Evolutionary conservation across 371 early-diverging fungal species (phyloP).

Genomic region (Mucor mucedo): DNA sequence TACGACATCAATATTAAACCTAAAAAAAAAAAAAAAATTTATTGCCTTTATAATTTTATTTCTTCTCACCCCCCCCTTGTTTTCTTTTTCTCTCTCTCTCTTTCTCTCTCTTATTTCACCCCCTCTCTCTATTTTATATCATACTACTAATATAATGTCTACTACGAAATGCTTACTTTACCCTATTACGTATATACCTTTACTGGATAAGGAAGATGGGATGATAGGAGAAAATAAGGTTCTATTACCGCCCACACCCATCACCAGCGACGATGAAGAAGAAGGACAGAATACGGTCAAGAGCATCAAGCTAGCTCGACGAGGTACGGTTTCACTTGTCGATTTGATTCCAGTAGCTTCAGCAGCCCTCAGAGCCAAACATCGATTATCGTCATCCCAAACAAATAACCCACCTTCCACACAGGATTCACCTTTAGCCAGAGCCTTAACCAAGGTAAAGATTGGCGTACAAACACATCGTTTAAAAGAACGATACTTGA

Average conservation of each 20-base stretch:
- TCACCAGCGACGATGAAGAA: constrained; percentile 26
- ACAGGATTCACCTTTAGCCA: constrained; percentile 37
- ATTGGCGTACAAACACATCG: constrained; percentile 45
- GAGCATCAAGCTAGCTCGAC: constrained; percentile 14
- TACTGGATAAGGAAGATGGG: neutral
- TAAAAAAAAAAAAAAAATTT: neutral
- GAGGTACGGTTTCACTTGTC: constrained; percentile 35
- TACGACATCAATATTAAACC: neutral
- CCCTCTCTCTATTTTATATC: constrained; percentile 1
- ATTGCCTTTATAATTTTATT: neutral
- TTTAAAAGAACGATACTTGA: constrained; percentile 47
- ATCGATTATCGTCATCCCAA: neutral
- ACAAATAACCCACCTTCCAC: neutral
- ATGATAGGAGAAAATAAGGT: neutral
- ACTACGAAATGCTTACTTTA: constrained; percentile 1
- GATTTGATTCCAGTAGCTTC: constrained; percentile 51
- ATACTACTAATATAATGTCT: neutral
- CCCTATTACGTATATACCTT: neutral
- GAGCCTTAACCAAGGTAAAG: constrained; percentile 47
- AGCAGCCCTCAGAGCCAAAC: constrained; percentile 35
- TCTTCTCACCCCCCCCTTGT: neutral
- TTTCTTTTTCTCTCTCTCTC: neutral
- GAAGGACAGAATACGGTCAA: neutral
- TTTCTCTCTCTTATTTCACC: neutral
- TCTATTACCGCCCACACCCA: constrained; percentile 30